Percentiles rank a stretch among this genome's conserved stretches.
Conservation (phyloP, 495 filamentous ascomycete genomes). For the Hypoxylon rickii region DNA sequence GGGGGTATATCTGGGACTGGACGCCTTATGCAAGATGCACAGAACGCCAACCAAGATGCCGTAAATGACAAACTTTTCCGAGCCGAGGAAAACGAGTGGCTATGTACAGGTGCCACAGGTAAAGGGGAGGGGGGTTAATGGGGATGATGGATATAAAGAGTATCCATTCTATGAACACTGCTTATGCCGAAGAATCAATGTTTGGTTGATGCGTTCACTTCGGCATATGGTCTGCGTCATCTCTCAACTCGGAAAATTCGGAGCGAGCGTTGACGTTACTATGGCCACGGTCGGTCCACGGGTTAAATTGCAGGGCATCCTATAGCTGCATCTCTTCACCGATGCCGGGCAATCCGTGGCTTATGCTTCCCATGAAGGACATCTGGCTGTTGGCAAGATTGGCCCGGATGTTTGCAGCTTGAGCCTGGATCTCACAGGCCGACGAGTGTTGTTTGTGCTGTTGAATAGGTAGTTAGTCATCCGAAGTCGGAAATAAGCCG, state of each 20-base stretch:
- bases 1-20: slow-evolving; percentile 33
- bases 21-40: slow-evolving; percentile 35
- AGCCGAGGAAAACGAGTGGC: slow-evolving; percentile 32
- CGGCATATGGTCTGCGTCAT: slow-evolving; percentile 5
- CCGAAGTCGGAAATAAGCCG: background rate
- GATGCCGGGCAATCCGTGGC: slow-evolving; percentile 49
- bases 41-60: slow-evolving; percentile 36
- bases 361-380: slow-evolving; percentile 35
- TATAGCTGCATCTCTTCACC: slow-evolving; percentile 53
- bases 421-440: slow-evolving; percentile 61
- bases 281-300: background rate
- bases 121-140: too few relatives aligned
- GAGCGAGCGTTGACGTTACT: background rate
- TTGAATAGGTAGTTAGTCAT: slow-evolving; percentile 29
- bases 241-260: slow-evolving; percentile 12
- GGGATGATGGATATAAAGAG: too few relatives aligned
- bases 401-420: slow-evolving; percentile 47
- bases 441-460: slow-evolving; percentile 82
- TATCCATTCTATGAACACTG: slow-evolving; percentile 41
- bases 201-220: background rate
- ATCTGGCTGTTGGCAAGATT: slow-evolving; percentile 40
- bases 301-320: background rate
- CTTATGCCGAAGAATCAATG: slow-evolving; percentile 39
- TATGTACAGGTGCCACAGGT: slow-evolving; percentile 30
- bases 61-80: slow-evolving; percentile 39